Evolutionary conservation across 23 red algal genomes (phyloP).

Genomic region (Gracilaria vermiculophylla): DNA sequence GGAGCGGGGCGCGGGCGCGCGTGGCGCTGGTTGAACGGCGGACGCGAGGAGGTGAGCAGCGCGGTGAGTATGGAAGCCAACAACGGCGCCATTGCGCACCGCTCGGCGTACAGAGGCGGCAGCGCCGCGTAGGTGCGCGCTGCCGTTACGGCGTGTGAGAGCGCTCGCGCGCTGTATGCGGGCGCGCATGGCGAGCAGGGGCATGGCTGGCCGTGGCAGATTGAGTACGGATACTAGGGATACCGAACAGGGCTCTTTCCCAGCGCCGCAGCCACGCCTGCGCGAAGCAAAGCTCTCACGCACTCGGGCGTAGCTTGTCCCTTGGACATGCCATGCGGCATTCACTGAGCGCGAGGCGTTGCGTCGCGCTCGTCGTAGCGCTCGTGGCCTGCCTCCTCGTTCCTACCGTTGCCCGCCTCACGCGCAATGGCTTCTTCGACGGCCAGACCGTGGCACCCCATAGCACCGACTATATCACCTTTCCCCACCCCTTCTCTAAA

Average conservation of each 20-base stretch:
- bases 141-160: too few relatives aligned
- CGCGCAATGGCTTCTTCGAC: neutral
- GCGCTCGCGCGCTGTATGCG: too few relatives aligned
- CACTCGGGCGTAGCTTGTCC: too few relatives aligned
- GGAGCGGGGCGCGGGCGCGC: neutral
- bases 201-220: too few relatives aligned
- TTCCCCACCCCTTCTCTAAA: neutral
- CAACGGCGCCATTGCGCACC: conserved; percentile 7
- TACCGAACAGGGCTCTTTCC: too few relatives aligned
- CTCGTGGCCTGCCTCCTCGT: neutral
- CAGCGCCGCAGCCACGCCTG: neutral
- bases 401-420: neutral
- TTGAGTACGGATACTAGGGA: too few relatives aligned
- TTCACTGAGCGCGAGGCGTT: neutral
- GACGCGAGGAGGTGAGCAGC: neutral
- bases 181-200: too few relatives aligned
- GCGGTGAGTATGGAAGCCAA: conserved; percentile 42
- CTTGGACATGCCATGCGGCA: neutral
- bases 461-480: conserved; percentile 10
- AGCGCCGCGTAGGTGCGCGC: too few relatives aligned
- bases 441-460: conserved; percentile 31
- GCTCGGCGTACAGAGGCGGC: neutral
- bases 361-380: neutral
- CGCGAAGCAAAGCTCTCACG: too few relatives aligned
- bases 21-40: neutral